Conservation (phyloP, 352 stramenopile genomes). For the Aphanomyces cochlioides region DNA sequence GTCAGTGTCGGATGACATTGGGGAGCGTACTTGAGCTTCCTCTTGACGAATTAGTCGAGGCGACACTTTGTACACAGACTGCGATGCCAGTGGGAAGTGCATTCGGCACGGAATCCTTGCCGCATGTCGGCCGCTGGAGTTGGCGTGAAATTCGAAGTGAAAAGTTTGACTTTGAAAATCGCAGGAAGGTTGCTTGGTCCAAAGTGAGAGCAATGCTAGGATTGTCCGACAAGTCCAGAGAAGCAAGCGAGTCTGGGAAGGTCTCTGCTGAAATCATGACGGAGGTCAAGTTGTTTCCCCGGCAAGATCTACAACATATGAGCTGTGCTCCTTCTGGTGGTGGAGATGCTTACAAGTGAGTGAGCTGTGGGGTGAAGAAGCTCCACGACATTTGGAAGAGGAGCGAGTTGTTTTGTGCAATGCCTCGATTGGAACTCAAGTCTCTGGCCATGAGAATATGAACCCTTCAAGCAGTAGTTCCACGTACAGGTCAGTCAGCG, state of each 20-base stretch:
- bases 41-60: neutral
- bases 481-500: neutral
- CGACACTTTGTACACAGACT: neutral
- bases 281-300: conserved; percentile 5
- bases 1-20: too few relatives aligned
- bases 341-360: too few relatives aligned
- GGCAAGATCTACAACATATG: neutral
- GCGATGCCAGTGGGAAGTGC: neutral
- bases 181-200: neutral
- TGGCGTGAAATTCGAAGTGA: neutral
- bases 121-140: neutral
- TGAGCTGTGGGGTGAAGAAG: too few relatives aligned
- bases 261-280: neutral
- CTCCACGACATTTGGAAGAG: neutral
- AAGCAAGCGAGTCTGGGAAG: neutral
- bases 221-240: conserved; percentile 2
- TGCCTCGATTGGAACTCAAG: neutral
- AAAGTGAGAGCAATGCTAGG: neutral
- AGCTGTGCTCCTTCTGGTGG: too few relatives aligned
- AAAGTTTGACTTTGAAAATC: neutral
- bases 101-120: neutral
- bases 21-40: neutral
- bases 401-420: neutral
- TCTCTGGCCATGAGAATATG: neutral
- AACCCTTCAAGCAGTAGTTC: neutral